Base-by-base conservation (phyloP, 2,329 filamentous ascomycete species). In the Zalaria sp. region DNA sequence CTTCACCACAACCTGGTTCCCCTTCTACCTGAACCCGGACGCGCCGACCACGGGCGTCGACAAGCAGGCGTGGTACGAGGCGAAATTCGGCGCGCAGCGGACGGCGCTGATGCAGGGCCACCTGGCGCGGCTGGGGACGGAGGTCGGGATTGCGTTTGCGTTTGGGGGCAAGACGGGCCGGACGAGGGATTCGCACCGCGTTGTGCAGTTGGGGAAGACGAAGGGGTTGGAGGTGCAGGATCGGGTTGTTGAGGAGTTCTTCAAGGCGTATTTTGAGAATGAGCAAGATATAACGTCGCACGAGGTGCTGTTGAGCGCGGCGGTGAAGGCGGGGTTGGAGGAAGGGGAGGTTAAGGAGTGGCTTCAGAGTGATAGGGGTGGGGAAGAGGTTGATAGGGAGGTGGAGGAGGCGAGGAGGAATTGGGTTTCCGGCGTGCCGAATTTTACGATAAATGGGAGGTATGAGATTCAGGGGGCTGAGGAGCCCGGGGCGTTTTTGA, bases 1-100 rank as follows among this genome's bases (percentile, higher is more conserved):
- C 18, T 88, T 93, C 64, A 72, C 69, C 37, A 75, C 83, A 9
- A 72, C 71, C 46, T 93, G 84, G 83, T 71, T 74, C 46, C 81
- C 86, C 2, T 93, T 83, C 65, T 88, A 89, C 58, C 73, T 93
- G 40, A 79, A 88, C 54, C 81, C 83, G 0, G 67, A 68, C 37
- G 66, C 74, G 1, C 72, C 81, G 0, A 65, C 66, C 37, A 63
- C 56, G 38, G 67, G 69, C 51, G 56, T 67, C 43, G 66, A 72
- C 51, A 78, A 77, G 53, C 57, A 68, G 55, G 62, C 64, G 44
- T 70, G 69, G 56, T 87, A 77, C 59, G 63, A 72, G 32, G 54
- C 66, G 38, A 81, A 79, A 42, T 77, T 91, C 52, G 76, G 76
- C 5, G 69, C 74, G 4, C 72, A 79, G 25, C 72, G 84, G 28